Conservation (phyloP, 2,329 filamentous ascomycete genomes). For the Xylariales sp. region DNA sequence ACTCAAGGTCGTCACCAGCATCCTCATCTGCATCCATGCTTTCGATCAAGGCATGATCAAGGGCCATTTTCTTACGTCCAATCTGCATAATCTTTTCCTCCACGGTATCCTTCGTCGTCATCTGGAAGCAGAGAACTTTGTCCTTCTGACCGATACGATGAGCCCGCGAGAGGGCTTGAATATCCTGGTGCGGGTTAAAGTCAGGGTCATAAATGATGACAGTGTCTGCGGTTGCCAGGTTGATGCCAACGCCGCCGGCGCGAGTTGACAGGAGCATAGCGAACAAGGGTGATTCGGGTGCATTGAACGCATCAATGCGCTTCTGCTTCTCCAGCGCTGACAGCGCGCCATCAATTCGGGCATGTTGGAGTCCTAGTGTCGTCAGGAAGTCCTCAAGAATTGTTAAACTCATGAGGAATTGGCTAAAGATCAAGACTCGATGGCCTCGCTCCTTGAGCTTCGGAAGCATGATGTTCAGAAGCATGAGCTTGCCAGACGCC, state of each 20-base stretch:
- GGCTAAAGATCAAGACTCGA: conserved; percentile 90
- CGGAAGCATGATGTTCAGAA: conserved; percentile 81
- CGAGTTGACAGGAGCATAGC: conserved; percentile 91
- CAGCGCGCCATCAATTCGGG: conserved; percentile 82
- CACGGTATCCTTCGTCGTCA: conserved; percentile 82
- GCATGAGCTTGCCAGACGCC: conserved; percentile 81
- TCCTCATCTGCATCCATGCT: conserved; percentile 83
- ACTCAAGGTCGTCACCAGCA: conserved; percentile 73
- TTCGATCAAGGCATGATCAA: conserved; percentile 93
- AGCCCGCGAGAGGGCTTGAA: conserved; percentile 89
- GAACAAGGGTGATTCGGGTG: conserved; percentile 74
- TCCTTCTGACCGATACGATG: conserved; percentile 96
- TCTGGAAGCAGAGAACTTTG: conserved; percentile 90
- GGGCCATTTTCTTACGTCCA: conserved; percentile 89
- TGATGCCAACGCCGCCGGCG: conserved; percentile 95
- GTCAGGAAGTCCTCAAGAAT: conserved; percentile 89
- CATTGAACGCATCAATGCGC: conserved; percentile 90
- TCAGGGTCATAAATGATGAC: conserved; percentile 97
- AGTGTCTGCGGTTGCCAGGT: conserved; percentile 92
- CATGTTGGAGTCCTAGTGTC: conserved; percentile 66
- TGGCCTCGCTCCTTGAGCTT: conserved; percentile 83
- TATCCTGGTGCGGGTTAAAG: conserved; percentile 97
- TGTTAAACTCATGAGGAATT: conserved; percentile 84
- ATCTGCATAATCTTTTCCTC: conserved; percentile 97
- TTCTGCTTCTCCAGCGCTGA: conserved; percentile 85